Evolutionary conservation across 2,329 filamentous ascomycete genomes (phyloP), one percentile per base, ranked within the genome.

Genomic region (Byssochlamys sp.): DNA sequence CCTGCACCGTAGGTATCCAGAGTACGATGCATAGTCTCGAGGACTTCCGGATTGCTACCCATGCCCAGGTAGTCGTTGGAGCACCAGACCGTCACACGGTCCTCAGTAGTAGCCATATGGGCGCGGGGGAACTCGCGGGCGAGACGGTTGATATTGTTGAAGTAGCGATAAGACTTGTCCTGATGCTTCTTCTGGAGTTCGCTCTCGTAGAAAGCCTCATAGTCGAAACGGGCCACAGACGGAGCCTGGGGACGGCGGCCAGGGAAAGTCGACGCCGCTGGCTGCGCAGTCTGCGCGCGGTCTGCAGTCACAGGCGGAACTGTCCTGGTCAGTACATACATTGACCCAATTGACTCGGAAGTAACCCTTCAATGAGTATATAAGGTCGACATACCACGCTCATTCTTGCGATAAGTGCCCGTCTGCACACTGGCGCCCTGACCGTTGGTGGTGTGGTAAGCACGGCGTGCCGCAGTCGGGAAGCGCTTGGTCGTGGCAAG

Each of bases 141-240:
- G 60, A 99, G 82, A 35, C 94, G 91, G 71, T 99, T 99, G 84
- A 99, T 99, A 80, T 99, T 99, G 82, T 99, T 99, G 81, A 99
- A 99, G 80, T 97, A 97, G 70, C 94, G 90, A 80, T 99, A 99
- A 55, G 91, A 96, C 80, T 96, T 97, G 82, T 99, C 94, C 81
- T 95, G 91, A 82, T 96, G 94, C 80, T 99, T 99, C 84, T 96
- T 97, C 67, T 96, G 90, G 65, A 99, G 77, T 74, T 99, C 92
- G 60, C 79, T 79, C 63, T 86, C 78, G 77, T 97, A 99, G 76
- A 96, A 99, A 52, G 74, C 83, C 68, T 96, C 86, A 69, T 99
- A 99, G 75, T 97, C 83, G 75, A 96, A 99, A 68, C 86, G 89
- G 59, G 73, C 70, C 26, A 74, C 68, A 35, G 74, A 70, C 11